These are phyloP conservation scores for Nakataea oryzae DNA, from an alignment of 2,329 filamentous ascomycete genomes.

Conservation along the genomic window DNA sequence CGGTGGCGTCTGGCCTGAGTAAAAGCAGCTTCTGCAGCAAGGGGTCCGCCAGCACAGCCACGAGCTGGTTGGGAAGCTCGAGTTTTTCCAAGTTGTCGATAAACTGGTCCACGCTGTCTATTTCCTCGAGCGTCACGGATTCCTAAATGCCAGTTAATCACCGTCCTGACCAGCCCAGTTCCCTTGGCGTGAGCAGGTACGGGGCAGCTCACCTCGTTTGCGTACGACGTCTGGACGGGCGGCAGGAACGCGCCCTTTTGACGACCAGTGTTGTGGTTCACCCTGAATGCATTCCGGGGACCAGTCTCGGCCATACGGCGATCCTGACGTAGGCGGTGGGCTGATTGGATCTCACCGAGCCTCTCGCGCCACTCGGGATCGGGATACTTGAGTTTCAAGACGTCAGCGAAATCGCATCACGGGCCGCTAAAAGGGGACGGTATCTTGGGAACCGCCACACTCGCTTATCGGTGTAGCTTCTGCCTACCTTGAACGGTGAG, in stretches of 20 bases:
- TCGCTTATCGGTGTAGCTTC: neutral
- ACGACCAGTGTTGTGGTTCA: slow-evolving; percentile 38
- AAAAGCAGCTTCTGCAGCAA: slow-evolving; percentile 68
- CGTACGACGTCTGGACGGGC: slow-evolving; percentile 62
- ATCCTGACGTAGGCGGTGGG: slow-evolving; percentile 34
- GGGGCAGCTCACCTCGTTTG: slow-evolving; percentile 44
- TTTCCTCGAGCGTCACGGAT: slow-evolving; percentile 64
- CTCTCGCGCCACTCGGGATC: slow-evolving; percentile 64
- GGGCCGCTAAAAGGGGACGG: neutral
- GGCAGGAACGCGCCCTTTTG: slow-evolving; percentile 36
- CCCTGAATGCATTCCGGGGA: slow-evolving; percentile 48
- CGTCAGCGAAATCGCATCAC: neutral
- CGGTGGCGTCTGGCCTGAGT: slow-evolving; percentile 45
- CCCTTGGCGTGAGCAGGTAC: neutral
- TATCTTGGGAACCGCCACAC: neutral
- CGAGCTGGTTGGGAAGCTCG: slow-evolving; percentile 71
- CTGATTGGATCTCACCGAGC: slow-evolving; percentile 56
- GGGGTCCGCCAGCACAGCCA: slow-evolving; percentile 65
- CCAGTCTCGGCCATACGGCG: slow-evolving; percentile 25
- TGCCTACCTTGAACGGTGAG: slow-evolving; percentile 47
- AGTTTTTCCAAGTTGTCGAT: slow-evolving; percentile 66
- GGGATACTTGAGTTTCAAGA: slow-evolving; percentile 46
- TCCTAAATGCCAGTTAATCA: slow-evolving; percentile 23
- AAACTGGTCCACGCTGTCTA: slow-evolving; percentile 60
- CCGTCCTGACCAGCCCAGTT: neutral